phyloP scores from a whole-genome alignment of 208 protist species.

The Borovskyia barvae region DNA sequence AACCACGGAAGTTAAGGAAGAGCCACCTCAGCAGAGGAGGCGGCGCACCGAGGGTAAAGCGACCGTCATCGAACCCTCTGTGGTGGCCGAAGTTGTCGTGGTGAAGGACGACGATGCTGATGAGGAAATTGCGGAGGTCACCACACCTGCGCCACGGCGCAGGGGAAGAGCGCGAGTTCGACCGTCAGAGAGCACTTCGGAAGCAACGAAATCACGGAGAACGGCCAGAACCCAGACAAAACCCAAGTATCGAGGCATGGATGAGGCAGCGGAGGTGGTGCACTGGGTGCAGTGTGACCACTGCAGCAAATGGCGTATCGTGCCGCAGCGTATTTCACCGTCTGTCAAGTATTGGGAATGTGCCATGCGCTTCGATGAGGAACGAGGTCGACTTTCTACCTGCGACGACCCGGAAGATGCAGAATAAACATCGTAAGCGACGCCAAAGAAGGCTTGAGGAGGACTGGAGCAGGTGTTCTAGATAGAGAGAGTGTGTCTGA shows the following conservation, averaged over 20 bases:
- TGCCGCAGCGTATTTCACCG: constrained; percentile 40
- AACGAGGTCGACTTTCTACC: constrained; percentile 27
- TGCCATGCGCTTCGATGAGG: constrained; percentile 53
- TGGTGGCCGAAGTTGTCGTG: no score
- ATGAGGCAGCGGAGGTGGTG: constrained; percentile 37
- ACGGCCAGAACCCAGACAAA: no score
- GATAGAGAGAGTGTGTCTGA: no score
- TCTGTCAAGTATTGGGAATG: constrained; percentile 59
- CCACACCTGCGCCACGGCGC: no score
- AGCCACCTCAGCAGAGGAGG: no score
- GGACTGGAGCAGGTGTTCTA: no score
- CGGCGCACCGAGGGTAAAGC: neutral
- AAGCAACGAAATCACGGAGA: neutral
- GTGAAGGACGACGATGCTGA: neutral
- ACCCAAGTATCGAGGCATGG: no score
- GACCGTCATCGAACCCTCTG: no score
- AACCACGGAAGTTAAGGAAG: no score
- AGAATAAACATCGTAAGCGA: constrained; percentile 27
- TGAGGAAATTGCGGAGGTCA: neutral
- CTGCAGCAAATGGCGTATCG: constrained; percentile 82
- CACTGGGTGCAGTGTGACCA: constrained; percentile 84
- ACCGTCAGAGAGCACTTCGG: neutral
- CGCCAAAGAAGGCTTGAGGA: no score
- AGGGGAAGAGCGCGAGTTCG: neutral
- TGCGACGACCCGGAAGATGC: constrained; percentile 76